Evolutionary conservation across 73 alveolate species (phyloP), one percentile per base, ranked within the genome.

Genomic region (Paramecium sonneborni): DNA sequence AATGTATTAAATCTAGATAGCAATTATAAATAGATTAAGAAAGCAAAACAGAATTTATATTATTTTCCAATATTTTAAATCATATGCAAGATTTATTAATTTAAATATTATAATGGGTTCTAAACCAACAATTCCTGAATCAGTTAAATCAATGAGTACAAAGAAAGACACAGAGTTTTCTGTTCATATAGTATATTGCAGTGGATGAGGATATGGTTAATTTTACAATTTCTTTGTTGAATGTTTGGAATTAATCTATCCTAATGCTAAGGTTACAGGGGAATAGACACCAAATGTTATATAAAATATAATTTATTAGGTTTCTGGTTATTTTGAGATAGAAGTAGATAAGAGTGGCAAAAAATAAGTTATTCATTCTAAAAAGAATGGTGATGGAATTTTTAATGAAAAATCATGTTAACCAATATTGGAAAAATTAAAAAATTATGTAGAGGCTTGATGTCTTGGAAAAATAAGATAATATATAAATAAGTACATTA

Each of bases 131-230:
- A 46, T 62, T 26, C 84, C 84, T 30, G 84, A 62, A 32, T 62
- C 84, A 14, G 84, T 62, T n/a, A 62, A 62, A 32, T 30, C 5
- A 62, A 62, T 62, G 84, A 62, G 84, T 26, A 62, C 84, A 23
- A 62, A 62, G 26, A 62, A 62, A 62, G 84, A 62, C 46, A 62
- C 48, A 2, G 48, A 62, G 18, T 62, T 62, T 32, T 30, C 39
- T 30, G 84, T 62, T n/a, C 39, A 62, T 26, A 32, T 62, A 4
- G 84, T 62, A 6, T 62, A 62, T 32, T 62, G 84, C 84, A 26
- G 84, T 62, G 84, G 84, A 26, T 62, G 84, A 62, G 84, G 84
- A 1, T 62, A 62, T 62, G 84, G 84, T 1, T 26, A 26, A 62
- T 62, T 26, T 62, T 62, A 62, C 26, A 62, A 32, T 32, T 62